Conservation (phyloP, 2,329 filamentous ascomycete genomes). For the Penicillium frequentans region DNA sequence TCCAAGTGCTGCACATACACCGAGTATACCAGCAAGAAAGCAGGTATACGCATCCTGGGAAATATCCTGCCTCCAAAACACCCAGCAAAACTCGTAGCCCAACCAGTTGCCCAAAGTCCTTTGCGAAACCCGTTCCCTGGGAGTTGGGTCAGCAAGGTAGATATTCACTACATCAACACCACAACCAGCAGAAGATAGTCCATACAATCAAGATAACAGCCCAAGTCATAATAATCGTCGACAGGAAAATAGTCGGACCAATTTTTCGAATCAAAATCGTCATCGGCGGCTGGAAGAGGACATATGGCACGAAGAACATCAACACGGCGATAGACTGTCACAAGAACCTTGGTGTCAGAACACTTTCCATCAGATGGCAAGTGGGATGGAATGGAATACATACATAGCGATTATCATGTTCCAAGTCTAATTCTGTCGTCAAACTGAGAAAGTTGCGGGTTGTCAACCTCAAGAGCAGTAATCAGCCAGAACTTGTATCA, state of each 20-base stretch:
- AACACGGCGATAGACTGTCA: conserved; percentile 31
- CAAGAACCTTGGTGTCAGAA: background rate
- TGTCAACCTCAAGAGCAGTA: conserved; percentile 5
- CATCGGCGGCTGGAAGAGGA: conserved; percentile 33
- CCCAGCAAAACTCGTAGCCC: conserved; percentile 28
- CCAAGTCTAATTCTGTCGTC: conserved; percentile 15
- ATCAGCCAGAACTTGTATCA: background rate
- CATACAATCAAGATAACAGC: conserved; percentile 30
- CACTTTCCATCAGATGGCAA: background rate
- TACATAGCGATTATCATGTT: conserved; percentile 20
- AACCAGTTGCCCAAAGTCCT: conserved; percentile 29
- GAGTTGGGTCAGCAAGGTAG: background rate
- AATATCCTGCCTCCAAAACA: conserved; percentile 55
- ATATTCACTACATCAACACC: background rate
- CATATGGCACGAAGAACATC: conserved; percentile 35
- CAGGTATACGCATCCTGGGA: conserved; percentile 69
- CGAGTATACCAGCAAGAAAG: conserved; percentile 71
- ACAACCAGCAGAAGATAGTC: background rate
- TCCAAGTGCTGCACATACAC: conserved; percentile 17
- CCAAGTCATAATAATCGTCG: conserved; percentile 30
- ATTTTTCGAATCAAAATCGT: conserved; percentile 32
- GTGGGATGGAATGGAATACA: background rate
- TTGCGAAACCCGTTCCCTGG: conserved; percentile 32
- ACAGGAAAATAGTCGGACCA: conserved; percentile 29
- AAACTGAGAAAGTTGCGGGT: conserved; percentile 2